Evolutionary conservation across 148 eudicot species (phyloP).

Genomic region (Chenopodium formosanum): DNA sequence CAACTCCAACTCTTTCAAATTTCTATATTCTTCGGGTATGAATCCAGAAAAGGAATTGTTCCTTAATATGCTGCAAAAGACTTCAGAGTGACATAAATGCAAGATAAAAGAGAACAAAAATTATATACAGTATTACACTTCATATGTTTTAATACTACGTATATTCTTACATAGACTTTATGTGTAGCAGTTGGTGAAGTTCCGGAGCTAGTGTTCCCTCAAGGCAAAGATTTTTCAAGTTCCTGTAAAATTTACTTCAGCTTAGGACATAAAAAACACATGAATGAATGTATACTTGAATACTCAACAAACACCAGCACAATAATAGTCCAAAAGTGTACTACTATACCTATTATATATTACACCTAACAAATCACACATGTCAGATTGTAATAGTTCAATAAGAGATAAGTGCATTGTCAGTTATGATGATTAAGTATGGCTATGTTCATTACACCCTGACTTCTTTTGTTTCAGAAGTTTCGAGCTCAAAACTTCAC

Average conservation of each 20-base stretch:
- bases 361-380: too few relatives aligned
- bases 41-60: constrained; percentile 76
- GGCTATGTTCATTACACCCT: too few relatives aligned
- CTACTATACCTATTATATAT: too few relatives aligned
- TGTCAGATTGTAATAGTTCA: too few relatives aligned
- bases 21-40: constrained; percentile 61
- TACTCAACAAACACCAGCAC: neutral
- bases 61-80: constrained; percentile 57
- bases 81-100: constrained; percentile 11
- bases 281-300: neutral
- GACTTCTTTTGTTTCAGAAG: too few relatives aligned
- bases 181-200: constrained; percentile 50
- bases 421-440: too few relatives aligned
- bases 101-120: constrained; percentile 8
- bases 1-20: constrained; percentile 57
- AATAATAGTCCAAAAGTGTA: too few relatives aligned
- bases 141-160: neutral
- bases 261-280: neutral
- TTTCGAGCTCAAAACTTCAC: too few relatives aligned
- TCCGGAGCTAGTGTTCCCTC: constrained; percentile 73
- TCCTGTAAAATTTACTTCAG: constrained; percentile 44
- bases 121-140: neutral
- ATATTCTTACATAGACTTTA: constrained; percentile 65
- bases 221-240: constrained; percentile 65
- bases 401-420: too few relatives aligned